Evolutionary conservation across 768 basidiomycete species (phyloP), one percentile per base, ranked within the genome.

Genomic region (Cystoderma amianthinum): DNA sequence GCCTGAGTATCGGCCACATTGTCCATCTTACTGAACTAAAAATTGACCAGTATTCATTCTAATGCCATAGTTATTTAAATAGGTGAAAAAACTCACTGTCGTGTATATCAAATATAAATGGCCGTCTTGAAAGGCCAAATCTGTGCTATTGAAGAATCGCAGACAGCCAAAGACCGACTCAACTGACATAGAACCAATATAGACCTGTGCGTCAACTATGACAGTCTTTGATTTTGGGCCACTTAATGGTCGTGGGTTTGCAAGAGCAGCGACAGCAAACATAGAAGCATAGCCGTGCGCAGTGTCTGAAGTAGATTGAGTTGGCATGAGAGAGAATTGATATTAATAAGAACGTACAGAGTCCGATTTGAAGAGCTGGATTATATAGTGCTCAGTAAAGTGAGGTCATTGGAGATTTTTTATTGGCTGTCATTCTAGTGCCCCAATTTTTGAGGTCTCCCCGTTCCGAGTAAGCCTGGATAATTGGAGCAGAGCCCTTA

Each of bases 11-110:
- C 34, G 17, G 34, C 17, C 34, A 17, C 7, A 36, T 36, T 16
- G 7, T 36, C 16, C 9, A 36, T 36, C 9, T 16, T 6, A 7
- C 9, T 16, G 17, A 36, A 36, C 34, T 36, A 16, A 36, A 36
- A 36, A 9, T n/a, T 7, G 25, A 9, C 17, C 17, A 7, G 34
- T 36, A 6, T 7, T 36, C 7, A 19, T 7, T 36, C 7, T 7
- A 36, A 36, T 36, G 17, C 6, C 7, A 36, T 36, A 7, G 34
- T 36, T 16, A 36, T 36, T 36, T 7, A 15, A n/a, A 9, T 36
- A n/a, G n/a, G n/a, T n/a, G n/a, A 36, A 36, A 36, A 7, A 36
- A 36, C 34, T 36, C 17, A 36, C 34, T 19, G 34, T 36, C 17
- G 34, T 19, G 17, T 7, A 36, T 7, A 36, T 36, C 18, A 36